Evolutionary conservation across 495 filamentous ascomycete genomes (phyloP).

Genomic region (Tuber brumale): DNA sequence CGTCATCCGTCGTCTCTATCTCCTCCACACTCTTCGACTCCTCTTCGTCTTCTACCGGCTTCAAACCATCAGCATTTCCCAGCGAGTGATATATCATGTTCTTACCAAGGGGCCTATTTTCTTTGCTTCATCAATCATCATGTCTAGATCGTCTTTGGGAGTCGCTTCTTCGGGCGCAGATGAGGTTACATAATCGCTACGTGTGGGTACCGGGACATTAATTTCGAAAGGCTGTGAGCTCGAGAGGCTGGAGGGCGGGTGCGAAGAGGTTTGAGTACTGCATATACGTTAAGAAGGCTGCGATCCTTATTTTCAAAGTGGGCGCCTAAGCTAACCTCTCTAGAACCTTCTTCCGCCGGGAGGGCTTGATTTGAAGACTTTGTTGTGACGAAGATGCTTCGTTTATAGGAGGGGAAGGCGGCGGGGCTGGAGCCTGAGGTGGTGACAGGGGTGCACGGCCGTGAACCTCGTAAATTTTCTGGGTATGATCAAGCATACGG

Average conservation of each 20-base stretch:
- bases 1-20: constrained; percentile 8
- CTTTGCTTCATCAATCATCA: constrained; percentile 54
- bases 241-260: neutral
- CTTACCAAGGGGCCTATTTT: constrained; percentile 53
- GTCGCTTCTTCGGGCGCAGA: constrained; percentile 9
- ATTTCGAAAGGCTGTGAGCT: neutral
- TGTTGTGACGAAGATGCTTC: constrained; percentile 1
- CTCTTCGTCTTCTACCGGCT: constrained; percentile 22
- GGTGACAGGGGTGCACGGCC: constrained; percentile 37
- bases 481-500: constrained; percentile 53
- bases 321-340: neutral
- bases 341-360: constrained; percentile 1
- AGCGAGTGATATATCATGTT: constrained; percentile 24
- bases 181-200: neutral
- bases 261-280: constrained; percentile 13
- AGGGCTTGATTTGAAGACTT: constrained; percentile 10
- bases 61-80: constrained; percentile 6
- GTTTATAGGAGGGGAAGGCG: neutral
- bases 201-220: neutral
- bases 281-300: neutral
- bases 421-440: neutral
- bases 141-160: constrained; percentile 49
- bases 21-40: neutral
- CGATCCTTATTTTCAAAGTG: neutral
- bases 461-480: constrained; percentile 55